Base-by-base conservation (phyloP, 2,329 filamentous ascomycete species). In the Colletotrichum truncatum region DNA sequence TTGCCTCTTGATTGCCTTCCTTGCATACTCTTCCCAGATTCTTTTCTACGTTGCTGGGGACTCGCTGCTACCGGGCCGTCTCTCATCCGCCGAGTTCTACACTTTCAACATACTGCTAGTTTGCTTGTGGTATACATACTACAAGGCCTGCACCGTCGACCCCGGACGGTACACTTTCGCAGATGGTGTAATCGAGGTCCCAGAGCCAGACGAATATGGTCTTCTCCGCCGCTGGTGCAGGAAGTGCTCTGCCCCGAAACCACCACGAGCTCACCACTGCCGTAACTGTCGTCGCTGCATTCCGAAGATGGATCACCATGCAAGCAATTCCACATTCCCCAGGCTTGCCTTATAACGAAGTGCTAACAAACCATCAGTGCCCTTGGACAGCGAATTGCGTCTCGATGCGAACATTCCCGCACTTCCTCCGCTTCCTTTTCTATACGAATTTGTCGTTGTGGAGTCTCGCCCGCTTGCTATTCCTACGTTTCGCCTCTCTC, bases 321-420 rank as follows among this genome's bases (percentile, higher is more conserved):
- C 56, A n/a, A 38, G 25, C 11, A 28, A 16, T 16, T 18, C 14
- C 4, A 10, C 2, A 21, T 3, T 30, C 21, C 8, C 55, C 6
- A 11, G n/a, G 12, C n/a, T 36, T n/a, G n/a, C n/a, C n/a, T n/a
- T n/a, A n/a, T n/a, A n/a, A n/a, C n/a, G n/a, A n/a, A n/a, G n/a
- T 36, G 14, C 36, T 58, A 25, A 55, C 56, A 18, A 21, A n/a
- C 32, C 91, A 94, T 78, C 92, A 97, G 80, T 96, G 93, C 74
- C 92, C 93, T 3, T 96, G 93, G 93, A 95, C 92, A 4, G 82
- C 80, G 66, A 95, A 94, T 78, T 97, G 93, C 80, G 91, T 96
- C 56, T 94, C 91, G 11, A 87, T 94, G 76, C 90, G 89, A 66
- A 94, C 91, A 1, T 92, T 94, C 72, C 93, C 93, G 7, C 90